phyloP scores from a whole-genome alignment of 2,329 filamentous ascomycete genomes.

The Alternaria solani region DNA sequence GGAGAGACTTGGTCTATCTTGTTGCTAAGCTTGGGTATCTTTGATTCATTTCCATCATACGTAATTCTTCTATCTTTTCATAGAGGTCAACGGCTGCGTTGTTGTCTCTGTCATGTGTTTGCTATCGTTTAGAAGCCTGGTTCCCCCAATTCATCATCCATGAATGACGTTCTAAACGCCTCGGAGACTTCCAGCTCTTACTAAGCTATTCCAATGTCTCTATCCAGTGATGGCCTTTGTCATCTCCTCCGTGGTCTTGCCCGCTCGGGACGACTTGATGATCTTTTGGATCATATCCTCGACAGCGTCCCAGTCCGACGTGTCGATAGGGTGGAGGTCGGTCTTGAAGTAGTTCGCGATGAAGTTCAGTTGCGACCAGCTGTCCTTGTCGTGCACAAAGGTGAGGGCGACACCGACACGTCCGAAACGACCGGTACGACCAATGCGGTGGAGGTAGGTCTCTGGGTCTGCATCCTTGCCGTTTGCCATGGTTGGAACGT shows the following conservation, averaged over 20 bases:
- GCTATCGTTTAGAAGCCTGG: neutral
- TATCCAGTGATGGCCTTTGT: constrained; percentile 11
- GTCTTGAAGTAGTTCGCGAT: constrained; percentile 84
- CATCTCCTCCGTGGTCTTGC: constrained; percentile 53
- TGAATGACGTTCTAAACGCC: neutral
- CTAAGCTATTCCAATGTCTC: neutral
- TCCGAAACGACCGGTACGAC: constrained; percentile 94
- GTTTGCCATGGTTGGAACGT: constrained; percentile 64
- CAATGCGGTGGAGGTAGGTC: constrained; percentile 97
- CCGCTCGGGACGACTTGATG: constrained; percentile 52
- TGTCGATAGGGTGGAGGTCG: constrained; percentile 80
- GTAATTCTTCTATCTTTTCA: constrained; percentile 7
- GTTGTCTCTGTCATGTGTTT: constrained; percentile 6
- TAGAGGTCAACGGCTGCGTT: neutral
- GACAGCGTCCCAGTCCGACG: constrained; percentile 88
- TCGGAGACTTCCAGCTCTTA: neutral
- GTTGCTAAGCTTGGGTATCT: constrained; percentile 32
- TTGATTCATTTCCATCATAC: constrained; percentile 23
- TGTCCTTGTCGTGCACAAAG: constrained; percentile 87
- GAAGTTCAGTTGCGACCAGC: constrained; percentile 78
- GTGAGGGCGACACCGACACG: constrained; percentile 95
- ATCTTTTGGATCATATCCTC: constrained; percentile 80
- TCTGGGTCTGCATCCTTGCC: constrained; percentile 79
- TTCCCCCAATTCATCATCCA: neutral
- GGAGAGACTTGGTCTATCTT: constrained; percentile 2